Base-by-base conservation (phyloP, 192 early-diverging fungal species). In the Bifiguratus adelaidae region DNA sequence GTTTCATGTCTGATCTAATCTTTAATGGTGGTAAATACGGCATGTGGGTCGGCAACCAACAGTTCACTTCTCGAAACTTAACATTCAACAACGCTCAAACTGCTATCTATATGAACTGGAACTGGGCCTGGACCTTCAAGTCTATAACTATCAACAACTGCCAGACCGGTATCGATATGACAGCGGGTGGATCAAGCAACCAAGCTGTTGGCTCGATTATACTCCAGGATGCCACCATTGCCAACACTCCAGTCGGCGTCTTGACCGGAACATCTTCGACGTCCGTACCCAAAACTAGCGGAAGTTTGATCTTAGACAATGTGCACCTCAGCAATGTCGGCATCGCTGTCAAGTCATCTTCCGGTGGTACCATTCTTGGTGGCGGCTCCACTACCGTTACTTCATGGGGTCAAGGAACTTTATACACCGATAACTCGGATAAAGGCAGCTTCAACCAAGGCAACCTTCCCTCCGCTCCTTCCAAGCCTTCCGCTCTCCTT, bases 111-210 rank as follows among this genome's bases (percentile, higher is more conserved):
- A 40, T 70, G 32, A 65, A 48, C 41, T 70, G 67, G 67, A 56
- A 69, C 40, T 70, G 67, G 67, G 42, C 13, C 9, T 70, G 67
- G 67, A 58, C 55, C 3, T 70, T 71, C 24, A 56, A 70, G 37
- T 20, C 22, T 15, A 15, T 70, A 3, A 35, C 16, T 11, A 52
- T 69, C 26, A 47, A 52, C 48, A 65, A 58, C 16, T 70, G 59
- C 34, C 26, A 58, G 8, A 44, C 48, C 27, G 67, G 67, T 25
- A 30, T 70, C 13, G 50, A 70, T 32, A 71, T 69, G 52, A 36
- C 63, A 6, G 45, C 55, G 7, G 54, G 51, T 6, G 41, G 25
- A 8, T 26, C 57, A 23, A 47, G 13, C 7, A 18, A 11, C n/a
- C 32, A 29, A 21, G 25, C 37, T 2, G 47, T 70, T 3, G 66